A percentile compares a stretch with the other conserved stretches of the same genome.
These are phyloP conservation scores for Hypoxylon sp. DNA, from an alignment of 2,329 filamentous ascomycete genomes.

Conservation along the genomic window DNA sequence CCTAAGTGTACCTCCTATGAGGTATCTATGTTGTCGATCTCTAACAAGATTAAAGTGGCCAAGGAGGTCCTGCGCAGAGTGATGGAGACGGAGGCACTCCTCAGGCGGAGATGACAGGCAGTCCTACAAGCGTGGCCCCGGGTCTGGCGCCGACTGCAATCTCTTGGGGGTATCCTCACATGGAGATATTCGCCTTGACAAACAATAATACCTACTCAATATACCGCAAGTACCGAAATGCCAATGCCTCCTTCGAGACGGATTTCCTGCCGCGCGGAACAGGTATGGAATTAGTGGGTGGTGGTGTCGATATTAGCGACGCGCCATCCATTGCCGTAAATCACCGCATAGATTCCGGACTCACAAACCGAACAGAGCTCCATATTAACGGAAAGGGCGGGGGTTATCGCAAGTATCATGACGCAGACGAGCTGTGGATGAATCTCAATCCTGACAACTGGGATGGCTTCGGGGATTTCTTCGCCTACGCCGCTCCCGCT, in stretches of 20 bases:
- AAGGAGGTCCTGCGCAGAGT: neutral
- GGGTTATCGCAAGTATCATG: constrained; percentile 12
- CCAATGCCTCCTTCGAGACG: constrained; percentile 14
- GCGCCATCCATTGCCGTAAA: constrained; percentile 21
- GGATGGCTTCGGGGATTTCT: neutral
- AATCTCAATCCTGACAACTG: neutral
- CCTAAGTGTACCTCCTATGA: neutral
- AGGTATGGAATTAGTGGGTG: constrained; percentile 27
- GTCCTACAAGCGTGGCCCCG: constrained; percentile 17
- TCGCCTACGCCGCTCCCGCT: constrained; percentile 4
- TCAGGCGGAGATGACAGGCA: constrained; percentile 27
- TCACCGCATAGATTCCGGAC: neutral
- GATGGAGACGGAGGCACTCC: neutral
- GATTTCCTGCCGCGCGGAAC: constrained; percentile 15
- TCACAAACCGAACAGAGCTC: constrained; percentile 19
- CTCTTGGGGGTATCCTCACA: constrained; percentile 33
- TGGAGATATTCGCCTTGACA: constrained; percentile 31
- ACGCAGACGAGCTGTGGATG: constrained; percentile 1
- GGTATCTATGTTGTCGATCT: neutral
- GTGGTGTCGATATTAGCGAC: constrained; percentile 1
- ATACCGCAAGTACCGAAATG: constrained; percentile 30
- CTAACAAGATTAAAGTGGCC: constrained; percentile 21
- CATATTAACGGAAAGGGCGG: constrained; percentile 12
- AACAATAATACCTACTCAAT: constrained; percentile 21
- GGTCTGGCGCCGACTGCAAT: constrained; percentile 28